Evolutionary conservation across 1,284 basidiomycete genomes (phyloP), one percentile per base, ranked within the genome.

Genomic region (Cutaneotrichosporon sp.): DNA sequence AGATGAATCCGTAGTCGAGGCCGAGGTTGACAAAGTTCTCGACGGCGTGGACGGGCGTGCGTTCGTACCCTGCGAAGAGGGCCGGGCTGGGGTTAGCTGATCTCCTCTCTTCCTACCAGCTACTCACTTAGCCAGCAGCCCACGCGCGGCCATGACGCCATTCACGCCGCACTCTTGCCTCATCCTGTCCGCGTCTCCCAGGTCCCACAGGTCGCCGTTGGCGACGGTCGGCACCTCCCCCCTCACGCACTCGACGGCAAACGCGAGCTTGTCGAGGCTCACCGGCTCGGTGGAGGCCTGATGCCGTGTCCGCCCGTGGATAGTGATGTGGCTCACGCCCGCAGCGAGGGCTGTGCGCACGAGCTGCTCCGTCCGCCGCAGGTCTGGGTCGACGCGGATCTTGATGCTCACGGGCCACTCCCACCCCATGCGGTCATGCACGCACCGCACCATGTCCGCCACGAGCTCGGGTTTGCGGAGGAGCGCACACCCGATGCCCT

Each of bases 91-190:
- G 6, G 22, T 54, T 31, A 54, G 54, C n/a, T n/a, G n/a, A n/a
- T n/a, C n/a, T n/a, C n/a, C n/a, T n/a, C n/a, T n/a, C n/a, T n/a
- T n/a, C n/a, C n/a, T n/a, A n/a, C n/a, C n/a, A n/a, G 16, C 43
- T 6, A 81, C 83, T 53, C 81, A 85, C 77, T 86, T 87, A 4
- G 83, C 84, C n/a, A 86, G 71, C 55, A 87, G 65, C 0, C 85
- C 85, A 5, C 85, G 68, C 0, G 85, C 85, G 54, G 81, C 84
- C 85, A 87, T 87, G 2, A 84, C 84, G 2, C 83, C 85, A 20
- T 79, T 70, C 0, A 83, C 84, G 0, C 83, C 82, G 0, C 83
- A 84, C 54, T 73, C 70, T 6, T 71, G 63, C n/a, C 84, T 67
- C 70, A 83, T 83, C 36, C 63, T 68, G 8, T 72, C 64, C 6